A percentile compares a stretch with the other conserved stretches of the same genome.
Conservation (phyloP, 805 yeast genomes). For the Saturnispora ahearnii region DNA sequence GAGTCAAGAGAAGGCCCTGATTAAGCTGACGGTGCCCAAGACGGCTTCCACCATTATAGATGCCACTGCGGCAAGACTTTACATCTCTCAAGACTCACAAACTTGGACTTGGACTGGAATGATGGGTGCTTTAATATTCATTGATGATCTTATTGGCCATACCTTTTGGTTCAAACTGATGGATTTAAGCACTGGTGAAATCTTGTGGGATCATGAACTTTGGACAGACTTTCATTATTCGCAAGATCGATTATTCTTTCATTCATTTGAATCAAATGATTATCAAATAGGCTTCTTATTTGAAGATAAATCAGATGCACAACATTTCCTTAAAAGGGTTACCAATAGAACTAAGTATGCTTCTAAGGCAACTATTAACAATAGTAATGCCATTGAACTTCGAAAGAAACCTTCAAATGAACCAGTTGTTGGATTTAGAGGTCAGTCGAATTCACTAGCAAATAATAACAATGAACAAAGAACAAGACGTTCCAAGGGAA, state of each 20-base stretch:
- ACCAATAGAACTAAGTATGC: constrained; percentile 70
- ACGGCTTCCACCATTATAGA: constrained; percentile 79
- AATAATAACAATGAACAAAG: constrained; percentile 39
- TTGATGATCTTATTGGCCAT: constrained; percentile 90
- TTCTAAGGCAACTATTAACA: constrained; percentile 74
- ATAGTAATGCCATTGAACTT: constrained; percentile 81
- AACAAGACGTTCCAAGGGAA: constrained; percentile 46
- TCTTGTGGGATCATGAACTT: constrained; percentile 94
- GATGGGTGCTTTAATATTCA: constrained; percentile 77
- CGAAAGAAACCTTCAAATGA: constrained; percentile 39
- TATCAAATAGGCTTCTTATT: constrained; percentile 81
- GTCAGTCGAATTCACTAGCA: constrained; percentile 38
- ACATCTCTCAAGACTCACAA: constrained; percentile 72
- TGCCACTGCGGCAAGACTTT: constrained; percentile 83
- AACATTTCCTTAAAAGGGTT: constrained; percentile 75
- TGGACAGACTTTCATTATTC: constrained; percentile 81
- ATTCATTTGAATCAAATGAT: constrained; percentile 87
- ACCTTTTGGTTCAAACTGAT: constrained; percentile 86
- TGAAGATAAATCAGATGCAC: constrained; percentile 82
- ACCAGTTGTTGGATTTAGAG: constrained; percentile 52
- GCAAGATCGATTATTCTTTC: constrained; percentile 93
- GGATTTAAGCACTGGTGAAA: constrained; percentile 65
- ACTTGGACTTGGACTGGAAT: constrained; percentile 86
- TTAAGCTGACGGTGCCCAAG: constrained; percentile 84
- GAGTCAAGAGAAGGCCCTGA: constrained; percentile 72